Percentiles rank a stretch among this genome's conserved stretches.
phyloP scores from a whole-genome alignment of 1,284 basidiomycete species.

The Puccinia polysora region DNA sequence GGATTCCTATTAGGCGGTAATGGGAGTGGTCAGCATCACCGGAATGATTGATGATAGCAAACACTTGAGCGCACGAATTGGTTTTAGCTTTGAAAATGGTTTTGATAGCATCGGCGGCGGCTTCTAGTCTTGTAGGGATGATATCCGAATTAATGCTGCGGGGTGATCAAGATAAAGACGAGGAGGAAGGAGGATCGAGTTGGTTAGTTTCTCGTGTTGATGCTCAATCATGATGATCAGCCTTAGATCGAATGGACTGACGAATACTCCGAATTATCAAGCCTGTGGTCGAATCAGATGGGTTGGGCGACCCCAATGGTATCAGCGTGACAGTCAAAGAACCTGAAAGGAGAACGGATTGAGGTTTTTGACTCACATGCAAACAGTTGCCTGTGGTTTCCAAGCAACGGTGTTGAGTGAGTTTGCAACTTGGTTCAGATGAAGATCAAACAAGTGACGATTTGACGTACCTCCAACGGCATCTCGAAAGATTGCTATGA shows the following conservation, averaged over 20 bases:
- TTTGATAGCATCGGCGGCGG: conserved; percentile 86
- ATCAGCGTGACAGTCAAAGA: background rate
- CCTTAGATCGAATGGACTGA: conserved; percentile 53
- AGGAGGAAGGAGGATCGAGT: background rate
- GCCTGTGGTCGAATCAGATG: conserved; percentile 55
- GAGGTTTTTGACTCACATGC: conserved; percentile 33
- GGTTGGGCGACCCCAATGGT: background rate
- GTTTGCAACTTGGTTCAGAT: background rate
- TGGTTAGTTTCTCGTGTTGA: background rate
- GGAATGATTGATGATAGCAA: background rate
- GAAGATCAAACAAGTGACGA: background rate
- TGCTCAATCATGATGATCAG: background rate
- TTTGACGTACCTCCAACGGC: conserved; percentile 23
- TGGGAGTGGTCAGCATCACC: background rate
- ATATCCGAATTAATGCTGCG: background rate
- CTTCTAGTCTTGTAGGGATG: conserved; percentile 61
- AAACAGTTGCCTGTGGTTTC: conserved; percentile 30
- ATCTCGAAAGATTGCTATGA: no score
- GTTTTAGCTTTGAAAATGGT: conserved; percentile 89
- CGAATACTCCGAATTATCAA: conserved; percentile 94
- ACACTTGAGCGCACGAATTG: conserved; percentile 55
- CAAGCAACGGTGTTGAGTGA: background rate
- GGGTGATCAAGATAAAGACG: conserved; percentile 26
- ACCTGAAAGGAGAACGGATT: background rate
- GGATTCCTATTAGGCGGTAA: conserved; percentile 64